Conservation (phyloP, 805 yeast genomes). For the Sporopachydermia quercuum region DNA sequence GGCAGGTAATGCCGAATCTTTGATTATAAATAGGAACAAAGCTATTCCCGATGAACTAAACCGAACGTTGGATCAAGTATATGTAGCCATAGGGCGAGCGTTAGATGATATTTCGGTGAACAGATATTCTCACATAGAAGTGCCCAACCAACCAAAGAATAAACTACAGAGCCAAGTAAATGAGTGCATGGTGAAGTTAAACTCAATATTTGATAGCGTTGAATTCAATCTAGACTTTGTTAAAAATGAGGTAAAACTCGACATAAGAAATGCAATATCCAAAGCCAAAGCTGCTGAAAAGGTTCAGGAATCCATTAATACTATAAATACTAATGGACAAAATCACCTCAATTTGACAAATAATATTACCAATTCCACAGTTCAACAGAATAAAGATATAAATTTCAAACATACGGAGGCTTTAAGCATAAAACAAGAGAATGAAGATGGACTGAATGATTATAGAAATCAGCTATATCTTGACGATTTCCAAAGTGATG, state of each 20-base stretch:
- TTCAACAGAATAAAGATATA: neutral
- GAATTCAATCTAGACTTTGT: neutral
- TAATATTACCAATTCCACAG: too few species aligned
- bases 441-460: neutral
- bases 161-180: slow-evolving; percentile 1
- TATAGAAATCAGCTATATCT: neutral
- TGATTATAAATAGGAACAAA: neutral
- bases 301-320: too few species aligned
- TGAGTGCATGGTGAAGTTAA: neutral
- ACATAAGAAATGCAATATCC: neutral
- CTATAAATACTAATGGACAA: too few species aligned
- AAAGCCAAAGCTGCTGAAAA: neutral
- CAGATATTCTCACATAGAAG: neutral
- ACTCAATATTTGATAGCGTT: neutral
- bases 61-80: neutral
- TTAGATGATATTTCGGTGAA: neutral
- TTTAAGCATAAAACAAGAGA: neutral
- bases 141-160: neutral
- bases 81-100: neutral
- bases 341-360: too few species aligned
- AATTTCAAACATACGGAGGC: neutral
- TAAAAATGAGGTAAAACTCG: neutral
- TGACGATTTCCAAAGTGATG: slow-evolving; percentile 1
- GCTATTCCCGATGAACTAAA: neutral
- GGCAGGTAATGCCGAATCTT: neutral